These are phyloP conservation scores for Phytophthora brassicae DNA, from an alignment of 352 stramenopile species.

Conservation along the genomic window DNA sequence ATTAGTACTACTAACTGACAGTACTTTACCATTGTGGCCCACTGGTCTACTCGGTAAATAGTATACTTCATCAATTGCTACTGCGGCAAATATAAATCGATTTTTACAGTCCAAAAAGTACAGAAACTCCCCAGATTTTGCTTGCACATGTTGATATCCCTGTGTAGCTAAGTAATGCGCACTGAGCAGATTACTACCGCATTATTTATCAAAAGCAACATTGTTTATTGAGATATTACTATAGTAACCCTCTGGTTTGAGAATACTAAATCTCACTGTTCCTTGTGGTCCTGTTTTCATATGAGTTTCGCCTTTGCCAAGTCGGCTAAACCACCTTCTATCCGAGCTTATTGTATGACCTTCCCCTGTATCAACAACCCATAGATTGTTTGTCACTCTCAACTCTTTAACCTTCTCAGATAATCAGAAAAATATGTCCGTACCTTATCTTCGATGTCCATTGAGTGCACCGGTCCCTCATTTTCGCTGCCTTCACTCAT, in stretches of 20 bases:
- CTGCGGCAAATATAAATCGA: neutral
- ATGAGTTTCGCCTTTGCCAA: neutral
- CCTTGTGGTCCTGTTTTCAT: constrained; percentile 9
- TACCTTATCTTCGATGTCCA: constrained; percentile 12
- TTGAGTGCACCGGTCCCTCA: neutral
- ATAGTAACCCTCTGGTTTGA: constrained; percentile 6
- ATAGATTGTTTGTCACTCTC: constrained; percentile 7
- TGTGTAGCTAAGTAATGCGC: neutral
- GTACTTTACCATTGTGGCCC: neutral
- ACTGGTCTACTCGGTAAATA: neutral
- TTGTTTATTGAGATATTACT: too few species aligned
- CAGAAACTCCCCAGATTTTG: neutral
- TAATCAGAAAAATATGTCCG: neutral
- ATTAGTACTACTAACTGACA: too few species aligned
- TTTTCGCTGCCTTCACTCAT: neutral
- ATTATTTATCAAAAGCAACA: too few species aligned
- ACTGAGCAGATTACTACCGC: constrained; percentile 4
- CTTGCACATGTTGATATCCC: neutral
- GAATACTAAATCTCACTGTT: constrained; percentile 13
- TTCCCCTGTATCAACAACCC: constrained; percentile 17
- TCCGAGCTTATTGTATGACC: constrained; percentile 16
- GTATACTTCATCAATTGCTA: neutral
- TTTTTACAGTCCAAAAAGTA: constrained; percentile 4
- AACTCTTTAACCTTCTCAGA: constrained; percentile 3
- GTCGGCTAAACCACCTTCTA: constrained; percentile 11